Evolutionary conservation across 208 protist species (phyloP).

Genomic region (Leishmania turanica): DNA sequence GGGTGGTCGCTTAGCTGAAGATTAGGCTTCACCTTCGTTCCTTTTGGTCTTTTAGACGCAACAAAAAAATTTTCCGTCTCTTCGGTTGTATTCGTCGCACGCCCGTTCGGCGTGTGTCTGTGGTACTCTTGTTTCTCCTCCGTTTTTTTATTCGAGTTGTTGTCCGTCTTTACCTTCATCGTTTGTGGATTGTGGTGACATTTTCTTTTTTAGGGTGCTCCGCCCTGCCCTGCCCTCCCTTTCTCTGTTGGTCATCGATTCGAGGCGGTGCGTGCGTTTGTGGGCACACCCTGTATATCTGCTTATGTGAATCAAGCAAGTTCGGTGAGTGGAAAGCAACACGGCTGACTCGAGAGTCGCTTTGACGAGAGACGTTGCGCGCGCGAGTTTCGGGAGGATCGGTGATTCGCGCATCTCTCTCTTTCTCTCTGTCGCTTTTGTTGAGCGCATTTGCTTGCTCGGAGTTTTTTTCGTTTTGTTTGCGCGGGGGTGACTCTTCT

Average conservation of each 20-base stretch:
- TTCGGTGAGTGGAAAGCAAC: not conserved
- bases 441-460: not conserved
- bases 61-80: not conserved
- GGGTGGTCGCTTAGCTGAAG: not conserved
- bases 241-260: not conserved
- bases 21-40: not conserved
- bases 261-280: not conserved
- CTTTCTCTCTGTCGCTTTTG: not conserved
- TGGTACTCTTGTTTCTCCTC: not conserved
- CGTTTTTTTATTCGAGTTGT: not conserved
- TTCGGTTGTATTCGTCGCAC: not conserved
- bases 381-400: not conserved
- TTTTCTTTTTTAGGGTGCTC: not conserved
- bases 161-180: not conserved
- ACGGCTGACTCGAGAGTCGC: not conserved
- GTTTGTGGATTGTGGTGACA: not conserved
- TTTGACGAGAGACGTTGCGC: not conserved
- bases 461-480: constrained; percentile 12
- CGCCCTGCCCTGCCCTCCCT: not conserved
- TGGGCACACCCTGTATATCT: not conserved
- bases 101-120: not conserved
- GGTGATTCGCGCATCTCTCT: no score
- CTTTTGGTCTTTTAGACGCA: not conserved
- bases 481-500: not conserved
- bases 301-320: not conserved